Conservation (phyloP, 1,284 basidiomycete species). For the Butyriboletus appendiculatus region DNA sequence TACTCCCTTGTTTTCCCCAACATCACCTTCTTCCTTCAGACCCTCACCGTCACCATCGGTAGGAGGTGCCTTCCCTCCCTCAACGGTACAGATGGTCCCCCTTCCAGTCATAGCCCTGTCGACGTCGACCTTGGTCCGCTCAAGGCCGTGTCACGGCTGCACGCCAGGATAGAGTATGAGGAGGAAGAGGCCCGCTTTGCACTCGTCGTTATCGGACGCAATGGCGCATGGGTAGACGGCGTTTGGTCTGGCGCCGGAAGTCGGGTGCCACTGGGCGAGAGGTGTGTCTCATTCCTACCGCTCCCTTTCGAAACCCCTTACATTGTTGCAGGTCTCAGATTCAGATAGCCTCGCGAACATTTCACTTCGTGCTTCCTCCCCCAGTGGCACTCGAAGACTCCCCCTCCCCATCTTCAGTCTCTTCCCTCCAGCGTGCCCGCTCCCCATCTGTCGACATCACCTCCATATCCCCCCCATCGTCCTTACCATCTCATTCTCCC, state of each 20-base stretch:
- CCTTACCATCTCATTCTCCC: conserved; percentile 71
- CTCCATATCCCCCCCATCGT: conserved; percentile 79
- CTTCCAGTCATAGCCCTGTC: conserved; percentile 45
- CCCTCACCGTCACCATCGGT: conserved; percentile 78
- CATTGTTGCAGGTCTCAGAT: conserved; percentile 80
- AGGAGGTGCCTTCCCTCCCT: conserved; percentile 62
- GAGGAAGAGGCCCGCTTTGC: conserved; percentile 87
- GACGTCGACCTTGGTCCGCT: conserved; percentile 97
- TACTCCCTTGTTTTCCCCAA: conserved; percentile 92
- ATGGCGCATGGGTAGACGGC: conserved; percentile 98
- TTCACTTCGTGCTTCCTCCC: conserved; percentile 91
- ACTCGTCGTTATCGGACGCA: conserved; percentile 89
- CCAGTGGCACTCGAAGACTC: conserved; percentile 72
- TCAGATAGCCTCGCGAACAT: conserved; percentile 97
- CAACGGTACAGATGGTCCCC: conserved; percentile 45
- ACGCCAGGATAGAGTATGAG: conserved; percentile 94
- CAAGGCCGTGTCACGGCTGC: conserved; percentile 95
- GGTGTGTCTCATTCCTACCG: conserved; percentile 50
- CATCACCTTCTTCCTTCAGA: conserved; percentile 89
- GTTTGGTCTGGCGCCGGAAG: conserved; percentile 91
- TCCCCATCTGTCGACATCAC: conserved; percentile 79
- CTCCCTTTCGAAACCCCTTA: conserved; percentile 6
- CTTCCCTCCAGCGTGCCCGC: conserved; percentile 58
- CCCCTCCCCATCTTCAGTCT: conserved; percentile 70
- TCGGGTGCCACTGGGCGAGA: conserved; percentile 77